Percentiles rank a stretch among this genome's conserved stretches.
Evolutionary conservation across 352 stramenopile genomes (phyloP).

Genomic region (Phytophthora syringae): DNA sequence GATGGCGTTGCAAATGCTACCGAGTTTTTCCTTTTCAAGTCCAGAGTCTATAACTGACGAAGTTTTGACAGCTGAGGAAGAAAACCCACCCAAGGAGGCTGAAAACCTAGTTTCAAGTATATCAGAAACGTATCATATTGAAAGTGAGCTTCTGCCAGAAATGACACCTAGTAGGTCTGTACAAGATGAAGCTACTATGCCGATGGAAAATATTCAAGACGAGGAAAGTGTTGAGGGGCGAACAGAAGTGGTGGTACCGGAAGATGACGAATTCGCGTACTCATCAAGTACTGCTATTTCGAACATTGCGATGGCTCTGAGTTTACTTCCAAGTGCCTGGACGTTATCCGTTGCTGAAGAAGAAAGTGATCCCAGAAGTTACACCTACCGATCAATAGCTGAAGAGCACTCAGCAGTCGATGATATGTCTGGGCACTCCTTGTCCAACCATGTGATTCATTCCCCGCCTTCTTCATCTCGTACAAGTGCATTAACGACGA

Average conservation of each 20-base stretch:
- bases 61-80: constrained; percentile 4
- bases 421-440: neutral
- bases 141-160: neutral
- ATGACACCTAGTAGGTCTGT: neutral
- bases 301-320: constrained; percentile 38
- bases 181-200: constrained; percentile 5
- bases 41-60: constrained; percentile 8
- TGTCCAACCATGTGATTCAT: too few relatives aligned
- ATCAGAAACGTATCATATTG: neutral
- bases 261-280: constrained; percentile 36
- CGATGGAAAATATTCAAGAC: neutral
- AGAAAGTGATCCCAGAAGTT: constrained; percentile 1
- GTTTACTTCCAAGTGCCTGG: constrained; percentile 30
- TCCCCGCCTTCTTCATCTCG: too few relatives aligned
- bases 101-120: neutral
- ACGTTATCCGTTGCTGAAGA: constrained; percentile 2
- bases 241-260: neutral
- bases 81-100: constrained; percentile 5
- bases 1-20: constrained; percentile 43
- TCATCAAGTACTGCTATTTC: constrained; percentile 26
- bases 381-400: constrained; percentile 13
- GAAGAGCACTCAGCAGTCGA: constrained; percentile 1
- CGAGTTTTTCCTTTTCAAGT: constrained; percentile 22
- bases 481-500: too few relatives aligned
- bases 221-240: constrained; percentile 15